Base-by-base conservation (phyloP, 164 flowering plant species). In the Annona squamosa region DNA sequence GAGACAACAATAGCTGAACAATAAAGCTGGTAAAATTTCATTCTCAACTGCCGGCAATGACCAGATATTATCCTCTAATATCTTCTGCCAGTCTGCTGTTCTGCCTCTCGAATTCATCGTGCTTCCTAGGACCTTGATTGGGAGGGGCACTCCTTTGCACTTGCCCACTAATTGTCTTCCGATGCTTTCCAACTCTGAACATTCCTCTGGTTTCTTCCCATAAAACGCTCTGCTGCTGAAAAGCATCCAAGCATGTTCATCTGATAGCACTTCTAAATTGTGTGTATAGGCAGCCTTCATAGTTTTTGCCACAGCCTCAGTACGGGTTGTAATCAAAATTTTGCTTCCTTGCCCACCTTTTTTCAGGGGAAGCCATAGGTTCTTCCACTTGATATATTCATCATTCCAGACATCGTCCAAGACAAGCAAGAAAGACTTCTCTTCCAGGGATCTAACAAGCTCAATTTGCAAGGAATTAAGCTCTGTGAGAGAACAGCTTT, bases 291-390 rank as follows among this genome's bases (percentile, higher is more conserved):
- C 10, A 2, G 70, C 18, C 10, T 63, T 56, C 52, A 64, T 70
- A 2, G 5, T 5, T n/a, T n/a, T n/a, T 3, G 73, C 43, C 16
- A 66, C 63, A 18, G 43, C 4, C 16, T 48, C 4, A 42, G 9
- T 64, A 48, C 70, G 65, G 71, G 69, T 75, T 7, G 77, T 75
- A 19, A 75, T 70, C 61, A 75, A 41, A n/a, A 75, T 64, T 52
- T 18, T 75, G 37, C 77, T 70, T 48, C 73, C 73, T 9, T 48
- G 42, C 16, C 2, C 63, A 1, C 77, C 67, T 46, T 45, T 63
- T 46, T 26, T 4, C 3, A 74, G 18, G 13, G 62, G 68, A 45
- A 17, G 48, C 46, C 7, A 5, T 18, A 71, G 45, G 6, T 5
- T 42, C 65, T 45, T 42, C 48, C 73, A 63, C 73, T 71, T 61